Evolutionary conservation across 2,329 filamentous ascomycete species (phyloP).

Genomic region (Colletotrichum karsti): DNA sequence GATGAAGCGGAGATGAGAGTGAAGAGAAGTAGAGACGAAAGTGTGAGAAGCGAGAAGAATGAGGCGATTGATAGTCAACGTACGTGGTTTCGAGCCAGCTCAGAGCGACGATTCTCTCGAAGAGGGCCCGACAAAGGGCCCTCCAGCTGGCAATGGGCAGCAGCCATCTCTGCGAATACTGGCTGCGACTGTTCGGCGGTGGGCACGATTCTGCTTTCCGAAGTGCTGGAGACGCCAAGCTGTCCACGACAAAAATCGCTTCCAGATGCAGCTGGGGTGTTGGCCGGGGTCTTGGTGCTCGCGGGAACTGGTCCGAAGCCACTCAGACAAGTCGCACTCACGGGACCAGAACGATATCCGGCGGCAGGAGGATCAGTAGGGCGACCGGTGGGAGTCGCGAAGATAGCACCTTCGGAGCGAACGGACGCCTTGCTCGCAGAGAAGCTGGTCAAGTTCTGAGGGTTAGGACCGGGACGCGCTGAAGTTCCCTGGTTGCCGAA

Average conservation of each 20-base stretch:
- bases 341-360: slow-evolving; percentile 12
- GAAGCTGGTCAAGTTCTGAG: background rate
- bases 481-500: background rate
- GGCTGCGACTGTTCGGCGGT: background rate
- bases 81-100: slow-evolving; percentile 28
- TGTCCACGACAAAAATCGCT: background rate
- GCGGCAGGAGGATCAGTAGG: background rate
- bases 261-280: background rate
- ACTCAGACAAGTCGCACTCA: background rate
- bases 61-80: background rate
- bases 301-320: background rate
- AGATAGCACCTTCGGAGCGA: background rate
- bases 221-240: background rate
- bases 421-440: slow-evolving; percentile 1
- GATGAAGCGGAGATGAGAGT: background rate
- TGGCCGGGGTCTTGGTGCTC: background rate
- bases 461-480: background rate
- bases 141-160: slow-evolving; percentile 28
- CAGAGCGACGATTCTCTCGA: slow-evolving; percentile 27
- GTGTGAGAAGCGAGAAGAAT: background rate
- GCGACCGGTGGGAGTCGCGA: slow-evolving; percentile 9
- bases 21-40: no score
- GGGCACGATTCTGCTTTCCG: background rate
- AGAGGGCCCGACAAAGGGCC: slow-evolving; percentile 29
- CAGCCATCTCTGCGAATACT: slow-evolving; percentile 11